Evolutionary conservation across 1,284 basidiomycete species (phyloP).

Genomic region (Macrocystidia cucumis): DNA sequence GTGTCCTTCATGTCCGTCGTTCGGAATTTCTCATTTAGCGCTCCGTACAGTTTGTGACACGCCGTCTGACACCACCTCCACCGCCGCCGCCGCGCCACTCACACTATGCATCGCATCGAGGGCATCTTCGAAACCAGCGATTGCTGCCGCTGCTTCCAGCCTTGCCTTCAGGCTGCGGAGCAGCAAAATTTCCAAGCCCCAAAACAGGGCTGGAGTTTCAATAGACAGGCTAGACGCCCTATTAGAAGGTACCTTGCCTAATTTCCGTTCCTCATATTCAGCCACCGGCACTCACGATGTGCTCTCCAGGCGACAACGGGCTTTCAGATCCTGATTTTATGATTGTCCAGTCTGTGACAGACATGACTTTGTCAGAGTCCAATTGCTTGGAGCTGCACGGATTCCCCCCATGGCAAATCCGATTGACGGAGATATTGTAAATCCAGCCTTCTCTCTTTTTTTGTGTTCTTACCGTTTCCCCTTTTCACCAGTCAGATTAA

Average conservation of each 20-base stretch:
- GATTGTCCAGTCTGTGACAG: constrained; percentile 51
- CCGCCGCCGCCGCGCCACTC: too few relatives aligned
- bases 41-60: background rate
- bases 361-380: constrained; percentile 19
- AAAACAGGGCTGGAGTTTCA: constrained; percentile 23
- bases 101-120: constrained; percentile 39
- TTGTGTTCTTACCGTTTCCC: too few relatives aligned
- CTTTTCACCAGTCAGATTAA: too few relatives aligned
- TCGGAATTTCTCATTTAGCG: background rate
- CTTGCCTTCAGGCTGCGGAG: constrained; percentile 24
- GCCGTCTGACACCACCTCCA: constrained; percentile 11
- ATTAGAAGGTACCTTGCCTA: constrained; percentile 45
- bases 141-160: constrained; percentile 34
- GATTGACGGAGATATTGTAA: constrained; percentile 70
- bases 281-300: constrained; percentile 4
- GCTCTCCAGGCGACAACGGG: constrained; percentile 29
- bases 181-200: constrained; percentile 10
- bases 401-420: constrained; percentile 74
- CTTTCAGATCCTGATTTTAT: constrained; percentile 67
- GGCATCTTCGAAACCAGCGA: constrained; percentile 40
- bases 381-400: constrained; percentile 57
- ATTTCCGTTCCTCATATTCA: constrained; percentile 5
- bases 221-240: constrained; percentile 38
- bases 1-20: background rate
- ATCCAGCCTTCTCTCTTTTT: constrained; percentile 17